Base-by-base conservation (phyloP, 371 early-diverging fungal genomes). In the Cokeromyces recurvatus region DNA sequence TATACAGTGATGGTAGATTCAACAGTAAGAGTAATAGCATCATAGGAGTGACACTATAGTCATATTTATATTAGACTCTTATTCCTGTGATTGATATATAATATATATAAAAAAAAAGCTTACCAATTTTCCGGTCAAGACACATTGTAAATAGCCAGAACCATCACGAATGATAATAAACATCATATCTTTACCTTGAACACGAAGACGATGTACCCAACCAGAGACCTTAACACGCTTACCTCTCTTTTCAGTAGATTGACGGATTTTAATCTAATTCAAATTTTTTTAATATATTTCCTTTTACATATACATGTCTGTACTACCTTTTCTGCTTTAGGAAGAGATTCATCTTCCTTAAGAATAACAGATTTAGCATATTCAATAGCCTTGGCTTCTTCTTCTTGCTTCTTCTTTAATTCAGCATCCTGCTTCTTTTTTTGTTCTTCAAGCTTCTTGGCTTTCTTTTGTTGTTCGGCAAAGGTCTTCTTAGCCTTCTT, bases 111-210 rank as follows among this genome's bases (percentile, higher is more conserved):
- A n/a, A n/a, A n/a, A n/a, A n/a, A n/a, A n/a, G 52, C 76, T 65
- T 77, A 90, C 90, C 73, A 92, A 78, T 53, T 75, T 74, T 49
- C 91, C 91, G 31, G 85, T 92, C 51, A 98, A 71, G 32, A 97
- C 85, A 70, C 94, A 92, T 70, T 98, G 98, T 52, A 98, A 66
- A 56, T 78, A 92, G 12, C 95, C 98, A 35, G 91, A 79, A 37
- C 98, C 98, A 65, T 98, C 98, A 51, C 98, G 85, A 47, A 98
- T 70, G 11, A 94, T 83, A 24, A 95, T 57, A 62, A 98, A 97
- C 80, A 86, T 87, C 89, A 98, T 87, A 76, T 93, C 92, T 74
- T 93, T 95, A 54, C 97, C 97, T 76, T 98, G 97, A 25, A 87
- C 88, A 53, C 97, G 91, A 51, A 88, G 78, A 48, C 94, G 88